A percentile compares a stretch with the other conserved stretches of the same genome.
These are phyloP conservation scores for Pulicaria dysenterica DNA, from an alignment of 129 eudicot genomes.

Conservation along the genomic window DNA sequence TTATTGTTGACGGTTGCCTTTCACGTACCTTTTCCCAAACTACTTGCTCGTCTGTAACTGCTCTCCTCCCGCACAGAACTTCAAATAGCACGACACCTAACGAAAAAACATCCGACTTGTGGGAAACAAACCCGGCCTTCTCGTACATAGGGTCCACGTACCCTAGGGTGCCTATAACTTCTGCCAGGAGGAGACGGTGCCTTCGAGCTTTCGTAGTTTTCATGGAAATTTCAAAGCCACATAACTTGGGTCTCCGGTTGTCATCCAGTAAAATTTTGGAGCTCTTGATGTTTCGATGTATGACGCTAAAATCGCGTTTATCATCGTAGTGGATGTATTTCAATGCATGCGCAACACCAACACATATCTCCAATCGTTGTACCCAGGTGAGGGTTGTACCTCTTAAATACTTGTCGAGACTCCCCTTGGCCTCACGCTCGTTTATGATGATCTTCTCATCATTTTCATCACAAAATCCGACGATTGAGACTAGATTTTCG, in stretches of 20 bases:
- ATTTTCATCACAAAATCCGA: neutral
- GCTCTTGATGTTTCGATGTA: conserved; percentile 7
- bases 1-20: no score
- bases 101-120: neutral
- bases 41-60: neutral
- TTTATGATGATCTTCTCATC: conserved; percentile 9
- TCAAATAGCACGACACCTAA: neutral
- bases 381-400: neutral
- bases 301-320: neutral
- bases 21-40: no score
- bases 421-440: neutral
- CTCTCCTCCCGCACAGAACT: conserved; percentile 3
- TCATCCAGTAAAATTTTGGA: neutral
- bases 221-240: neutral
- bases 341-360: neutral
- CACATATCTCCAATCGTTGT: conserved; percentile 13
- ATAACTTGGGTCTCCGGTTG: neutral
- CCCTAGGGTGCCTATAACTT: neutral
- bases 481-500: neutral
- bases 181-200: neutral
- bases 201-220: neutral
- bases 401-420: conserved; percentile 1
- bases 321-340: neutral
- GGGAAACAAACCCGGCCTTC: neutral
- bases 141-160: neutral